These are phyloP conservation scores for Tylopilus cervinicoccineus DNA, from an alignment of 768 basidiomycete genomes.

Conservation along the genomic window DNA sequence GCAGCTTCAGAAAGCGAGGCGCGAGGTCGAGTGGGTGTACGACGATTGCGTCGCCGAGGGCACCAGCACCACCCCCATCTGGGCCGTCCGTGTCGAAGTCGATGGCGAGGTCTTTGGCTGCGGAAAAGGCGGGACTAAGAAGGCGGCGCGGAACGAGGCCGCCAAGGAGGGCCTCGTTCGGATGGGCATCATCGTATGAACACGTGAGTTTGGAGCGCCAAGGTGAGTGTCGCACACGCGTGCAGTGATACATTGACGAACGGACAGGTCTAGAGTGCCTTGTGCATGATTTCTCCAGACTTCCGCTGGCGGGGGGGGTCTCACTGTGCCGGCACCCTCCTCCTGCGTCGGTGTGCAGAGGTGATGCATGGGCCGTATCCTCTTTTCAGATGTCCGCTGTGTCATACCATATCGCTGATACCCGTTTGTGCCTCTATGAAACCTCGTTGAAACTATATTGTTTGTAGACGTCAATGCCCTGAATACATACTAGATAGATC, in stretches of 20 bases:
- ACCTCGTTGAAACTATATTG: constrained; percentile 5
- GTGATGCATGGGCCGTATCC: constrained; percentile 39
- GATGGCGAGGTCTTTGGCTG: constrained; percentile 55
- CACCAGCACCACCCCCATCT: constrained; percentile 69
- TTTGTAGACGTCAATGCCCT: neutral
- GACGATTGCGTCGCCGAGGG: constrained; percentile 43
- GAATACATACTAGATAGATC: neutral
- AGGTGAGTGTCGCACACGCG: constrained; percentile 15
- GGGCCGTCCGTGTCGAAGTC: constrained; percentile 64
- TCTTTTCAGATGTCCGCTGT: neutral
- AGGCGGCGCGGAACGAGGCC: constrained; percentile 75
- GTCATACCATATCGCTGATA: neutral
- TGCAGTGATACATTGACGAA: neutral
- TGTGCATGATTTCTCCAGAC: constrained; percentile 57
- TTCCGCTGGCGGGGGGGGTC: constrained; percentile 43
- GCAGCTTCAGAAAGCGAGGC: constrained; percentile 54
- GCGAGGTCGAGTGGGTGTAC: constrained; percentile 69
- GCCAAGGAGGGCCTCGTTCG: constrained; percentile 67
- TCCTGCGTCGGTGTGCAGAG: constrained; percentile 64
- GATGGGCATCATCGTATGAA: constrained; percentile 51
- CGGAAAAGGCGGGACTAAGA: constrained; percentile 74
- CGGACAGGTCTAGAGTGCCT: constrained; percentile 13
- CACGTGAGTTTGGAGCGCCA: neutral
- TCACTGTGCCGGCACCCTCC: constrained; percentile 10
- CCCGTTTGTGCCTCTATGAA: neutral